Conservation (phyloP, 148 eudicot genomes). For the Rhododendron molle region DNA sequence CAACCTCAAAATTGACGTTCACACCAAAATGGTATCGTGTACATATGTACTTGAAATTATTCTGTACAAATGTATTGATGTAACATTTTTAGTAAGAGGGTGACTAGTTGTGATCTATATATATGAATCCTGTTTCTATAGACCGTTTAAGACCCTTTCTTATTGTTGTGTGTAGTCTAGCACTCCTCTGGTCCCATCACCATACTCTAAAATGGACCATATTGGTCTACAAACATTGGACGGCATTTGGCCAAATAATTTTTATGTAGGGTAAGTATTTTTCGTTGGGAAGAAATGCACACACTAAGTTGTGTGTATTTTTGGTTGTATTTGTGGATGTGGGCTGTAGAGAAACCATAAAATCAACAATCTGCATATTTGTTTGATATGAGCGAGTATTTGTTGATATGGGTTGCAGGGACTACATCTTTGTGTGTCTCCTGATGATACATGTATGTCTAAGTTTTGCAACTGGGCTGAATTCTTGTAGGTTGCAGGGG, state of each 20-base stretch:
- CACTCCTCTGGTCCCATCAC: background rate
- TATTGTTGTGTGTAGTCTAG: background rate
- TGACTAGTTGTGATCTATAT: background rate
- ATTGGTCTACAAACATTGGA: background rate
- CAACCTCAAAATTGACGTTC: background rate
- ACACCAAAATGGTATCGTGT: background rate
- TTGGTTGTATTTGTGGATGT: background rate
- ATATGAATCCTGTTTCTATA: background rate
- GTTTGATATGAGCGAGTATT: background rate
- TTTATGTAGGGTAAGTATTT: background rate
- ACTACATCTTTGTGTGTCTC: background rate
- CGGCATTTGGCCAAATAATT: background rate
- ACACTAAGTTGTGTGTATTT: background rate
- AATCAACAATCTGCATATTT: background rate
- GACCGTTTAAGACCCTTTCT: background rate
- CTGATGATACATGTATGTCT: background rate
- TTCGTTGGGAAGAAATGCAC: background rate
- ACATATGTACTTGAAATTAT: no score
- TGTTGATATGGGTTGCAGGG: background rate
- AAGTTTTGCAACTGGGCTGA: background rate
- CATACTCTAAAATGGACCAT: background rate
- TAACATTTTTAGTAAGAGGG: background rate
- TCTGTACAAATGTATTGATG: background rate
- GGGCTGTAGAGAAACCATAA: background rate
- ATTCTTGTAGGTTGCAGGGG: slow-evolving; percentile 80